These are phyloP conservation scores for Poronia punctata DNA, from an alignment of 495 filamentous ascomycete species.

Conservation along the genomic window DNA sequence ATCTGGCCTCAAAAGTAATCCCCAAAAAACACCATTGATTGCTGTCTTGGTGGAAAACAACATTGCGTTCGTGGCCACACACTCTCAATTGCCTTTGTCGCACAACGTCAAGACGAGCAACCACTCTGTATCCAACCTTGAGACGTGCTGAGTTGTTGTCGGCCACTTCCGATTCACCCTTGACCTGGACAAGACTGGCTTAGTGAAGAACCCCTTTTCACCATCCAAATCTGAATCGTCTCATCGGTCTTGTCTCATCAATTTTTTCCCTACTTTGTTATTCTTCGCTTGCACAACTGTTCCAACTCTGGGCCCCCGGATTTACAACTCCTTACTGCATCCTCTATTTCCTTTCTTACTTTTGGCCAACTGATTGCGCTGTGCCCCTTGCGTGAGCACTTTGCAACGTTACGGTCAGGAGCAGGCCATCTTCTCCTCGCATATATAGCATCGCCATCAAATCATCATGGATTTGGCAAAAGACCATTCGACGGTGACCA, in stretches of 20 bases:
- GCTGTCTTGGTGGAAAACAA: too few species aligned
- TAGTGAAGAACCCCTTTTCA: conserved; percentile 1
- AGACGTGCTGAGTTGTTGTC: background rate
- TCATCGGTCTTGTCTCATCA: conserved; percentile 1
- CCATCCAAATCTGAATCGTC: background rate
- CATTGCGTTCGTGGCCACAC: too few species aligned
- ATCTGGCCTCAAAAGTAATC: conserved; percentile 8
- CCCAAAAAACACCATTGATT: too few species aligned
- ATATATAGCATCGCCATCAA: background rate
- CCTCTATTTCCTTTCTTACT: background rate
- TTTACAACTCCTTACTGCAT: too few species aligned
- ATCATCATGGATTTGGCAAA: conserved; percentile 31
- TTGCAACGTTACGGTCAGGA: too few species aligned
- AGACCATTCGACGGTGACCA: conserved; percentile 31
- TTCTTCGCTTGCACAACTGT: too few species aligned
- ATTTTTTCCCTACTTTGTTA: too few species aligned
- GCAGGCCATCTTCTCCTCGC: too few species aligned
- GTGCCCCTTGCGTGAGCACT: too few species aligned
- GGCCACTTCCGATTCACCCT: background rate
- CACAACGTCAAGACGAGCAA: too few species aligned
- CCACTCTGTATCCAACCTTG: too few species aligned
- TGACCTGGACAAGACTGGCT: background rate
- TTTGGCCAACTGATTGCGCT: background rate
- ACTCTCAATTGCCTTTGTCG: background rate
- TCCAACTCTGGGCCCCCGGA: too few species aligned